Percentiles rank a stretch among this genome's conserved stretches.
Evolutionary conservation across 73 alveolate genomes (phyloP).

Genomic region (Strombidium stylifer): DNA sequence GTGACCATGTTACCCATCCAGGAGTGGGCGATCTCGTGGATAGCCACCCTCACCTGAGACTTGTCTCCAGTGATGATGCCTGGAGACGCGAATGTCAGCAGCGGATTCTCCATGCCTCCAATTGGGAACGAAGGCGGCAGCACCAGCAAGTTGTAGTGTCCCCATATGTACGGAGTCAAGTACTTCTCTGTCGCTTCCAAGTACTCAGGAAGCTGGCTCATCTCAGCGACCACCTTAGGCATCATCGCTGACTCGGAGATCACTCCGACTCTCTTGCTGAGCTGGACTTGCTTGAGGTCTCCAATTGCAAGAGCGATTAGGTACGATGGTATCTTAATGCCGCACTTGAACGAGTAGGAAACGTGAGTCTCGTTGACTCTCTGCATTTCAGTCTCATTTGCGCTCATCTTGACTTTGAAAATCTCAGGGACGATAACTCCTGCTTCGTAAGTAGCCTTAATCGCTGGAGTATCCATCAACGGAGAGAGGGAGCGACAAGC

Average conservation of each 20-base stretch:
- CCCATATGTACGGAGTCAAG: slow-evolving; percentile 65
- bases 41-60: slow-evolving; percentile 54
- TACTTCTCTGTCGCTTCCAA: slow-evolving; percentile 32
- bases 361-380: slow-evolving; percentile 33
- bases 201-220: slow-evolving; percentile 46
- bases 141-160: slow-evolving; percentile 54
- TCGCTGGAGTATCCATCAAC: slow-evolving; percentile 94
- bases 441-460: slow-evolving; percentile 74
- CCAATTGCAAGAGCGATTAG: slow-evolving; percentile 68
- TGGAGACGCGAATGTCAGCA: slow-evolving; percentile 69
- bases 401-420: slow-evolving; percentile 31
- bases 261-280: slow-evolving; percentile 40
- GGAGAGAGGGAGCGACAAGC: slow-evolving; percentile 91
- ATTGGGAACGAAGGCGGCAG: slow-evolving; percentile 78
- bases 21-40: slow-evolving; percentile 75
- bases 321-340: slow-evolving; percentile 59
- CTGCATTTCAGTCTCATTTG: background rate
- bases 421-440: slow-evolving; percentile 23
- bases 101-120: slow-evolving; percentile 87
- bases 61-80: slow-evolving; percentile 71
- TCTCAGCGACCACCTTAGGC: slow-evolving; percentile 41
- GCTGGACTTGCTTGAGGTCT: slow-evolving; percentile 34
- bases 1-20: slow-evolving; percentile 80
- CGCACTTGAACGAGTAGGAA: slow-evolving; percentile 13
- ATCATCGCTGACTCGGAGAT: slow-evolving; percentile 59